Conservation (phyloP, 305 asterid species). For the Fraxinus paxiana region DNA sequence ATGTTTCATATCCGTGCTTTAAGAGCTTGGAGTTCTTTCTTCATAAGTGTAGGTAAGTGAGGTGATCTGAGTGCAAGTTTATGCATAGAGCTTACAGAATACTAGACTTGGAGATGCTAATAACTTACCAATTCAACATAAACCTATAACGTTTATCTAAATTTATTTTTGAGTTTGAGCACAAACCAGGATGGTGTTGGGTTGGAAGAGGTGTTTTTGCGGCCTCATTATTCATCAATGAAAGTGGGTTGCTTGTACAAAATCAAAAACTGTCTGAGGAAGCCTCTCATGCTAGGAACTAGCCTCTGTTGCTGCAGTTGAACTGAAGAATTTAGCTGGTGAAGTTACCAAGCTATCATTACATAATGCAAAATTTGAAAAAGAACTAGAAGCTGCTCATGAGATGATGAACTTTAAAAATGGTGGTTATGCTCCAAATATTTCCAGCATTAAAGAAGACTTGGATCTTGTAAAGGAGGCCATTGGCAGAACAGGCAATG, state of each 20-base stretch:
- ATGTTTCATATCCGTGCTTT: neutral
- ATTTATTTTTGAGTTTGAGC: neutral
- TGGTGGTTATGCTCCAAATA: slow-evolving; percentile 19
- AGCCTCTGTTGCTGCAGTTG: slow-evolving; percentile 97
- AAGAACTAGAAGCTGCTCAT: slow-evolving; percentile 64
- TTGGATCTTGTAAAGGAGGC: neutral
- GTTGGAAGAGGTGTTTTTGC: neutral
- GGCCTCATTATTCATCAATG: neutral
- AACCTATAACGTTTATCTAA: neutral
- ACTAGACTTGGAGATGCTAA: neutral
- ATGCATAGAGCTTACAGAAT: neutral
- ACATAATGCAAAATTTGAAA: slow-evolving; percentile 71
- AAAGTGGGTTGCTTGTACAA: slow-evolving; percentile 70
- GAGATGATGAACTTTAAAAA: slow-evolving; percentile 52
- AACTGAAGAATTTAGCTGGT: slow-evolving; percentile 81
- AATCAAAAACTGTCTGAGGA: slow-evolving; percentile 85
- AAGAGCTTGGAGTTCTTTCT: neutral
- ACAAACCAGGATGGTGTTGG: neutral
- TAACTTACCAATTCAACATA: neutral
- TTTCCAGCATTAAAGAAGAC: neutral
- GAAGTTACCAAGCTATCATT: slow-evolving; percentile 91
- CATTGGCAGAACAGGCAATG: neutral
- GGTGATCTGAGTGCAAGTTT: neutral
- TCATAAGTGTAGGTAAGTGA: neutral
- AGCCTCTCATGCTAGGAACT: slow-evolving; percentile 91